phyloP scores from a whole-genome alignment of 116 monocot species.

The Trichopus zeylanicus region DNA sequence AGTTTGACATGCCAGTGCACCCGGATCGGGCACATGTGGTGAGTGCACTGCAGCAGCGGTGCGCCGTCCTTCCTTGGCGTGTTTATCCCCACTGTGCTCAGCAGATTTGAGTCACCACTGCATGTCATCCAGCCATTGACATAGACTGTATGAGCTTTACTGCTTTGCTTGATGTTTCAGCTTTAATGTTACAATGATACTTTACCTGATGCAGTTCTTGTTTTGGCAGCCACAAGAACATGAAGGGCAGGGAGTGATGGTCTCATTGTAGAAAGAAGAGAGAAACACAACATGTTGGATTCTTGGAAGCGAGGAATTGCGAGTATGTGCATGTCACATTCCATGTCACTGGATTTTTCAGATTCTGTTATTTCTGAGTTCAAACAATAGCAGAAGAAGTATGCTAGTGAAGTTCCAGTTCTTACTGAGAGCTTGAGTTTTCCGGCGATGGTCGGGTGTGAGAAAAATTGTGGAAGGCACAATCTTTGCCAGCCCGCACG shows the following conservation, averaged over 20 bases:
- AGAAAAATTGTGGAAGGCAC: constrained; percentile 44
- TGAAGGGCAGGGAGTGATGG: constrained; percentile 24
- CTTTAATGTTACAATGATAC: too few species aligned
- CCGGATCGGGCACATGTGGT: constrained; percentile 51
- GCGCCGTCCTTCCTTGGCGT: constrained; percentile 41
- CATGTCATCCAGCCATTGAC: too few species aligned
- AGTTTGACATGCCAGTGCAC: constrained; percentile 62
- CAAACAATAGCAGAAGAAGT: background rate
- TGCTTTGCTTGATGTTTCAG: too few species aligned
- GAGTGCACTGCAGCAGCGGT: constrained; percentile 49
- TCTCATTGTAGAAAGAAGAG: constrained; percentile 36
- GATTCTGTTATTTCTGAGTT: constrained; percentile 13
- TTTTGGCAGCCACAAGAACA: constrained; percentile 36
- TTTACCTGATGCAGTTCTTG: constrained; percentile 22
- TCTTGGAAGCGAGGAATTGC: constrained; percentile 20
- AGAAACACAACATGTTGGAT: constrained; percentile 37
- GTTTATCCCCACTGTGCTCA: constrained; percentile 39
- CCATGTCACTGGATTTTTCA: constrained; percentile 32
- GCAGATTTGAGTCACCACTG: constrained; percentile 59
- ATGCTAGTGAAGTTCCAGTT: too few species aligned
- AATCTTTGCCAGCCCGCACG: constrained; percentile 55
- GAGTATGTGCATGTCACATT: constrained; percentile 34
- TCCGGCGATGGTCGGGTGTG: constrained; percentile 44
- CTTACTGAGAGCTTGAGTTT: constrained; percentile 67
- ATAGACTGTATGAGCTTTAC: too few species aligned